Evolutionary conservation across 2,329 filamentous ascomycete genomes (phyloP).

Genomic region (Ceratocystis harringtonii): DNA sequence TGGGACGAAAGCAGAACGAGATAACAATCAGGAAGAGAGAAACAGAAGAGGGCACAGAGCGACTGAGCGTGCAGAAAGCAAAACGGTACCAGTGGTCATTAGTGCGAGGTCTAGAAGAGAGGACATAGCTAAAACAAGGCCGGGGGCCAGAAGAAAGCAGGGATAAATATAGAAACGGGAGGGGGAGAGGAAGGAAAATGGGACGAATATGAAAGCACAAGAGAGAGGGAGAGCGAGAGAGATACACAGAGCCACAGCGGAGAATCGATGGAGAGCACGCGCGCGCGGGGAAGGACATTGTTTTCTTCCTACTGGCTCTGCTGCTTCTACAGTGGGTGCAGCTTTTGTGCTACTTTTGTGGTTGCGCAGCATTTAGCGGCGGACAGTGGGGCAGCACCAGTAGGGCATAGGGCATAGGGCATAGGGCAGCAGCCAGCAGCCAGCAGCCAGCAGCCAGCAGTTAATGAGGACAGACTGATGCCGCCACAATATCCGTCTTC

Average conservation of each 20-base stretch:
- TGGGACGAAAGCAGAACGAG: background rate
- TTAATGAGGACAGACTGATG: no score
- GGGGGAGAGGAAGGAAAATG: background rate
- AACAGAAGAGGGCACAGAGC: background rate
- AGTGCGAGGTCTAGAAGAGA: background rate
- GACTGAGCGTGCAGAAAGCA: slow-evolving; percentile 9
- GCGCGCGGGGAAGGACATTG: no score
- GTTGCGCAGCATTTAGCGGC: no score
- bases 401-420: no score
- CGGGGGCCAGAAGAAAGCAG: background rate
- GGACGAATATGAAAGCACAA: background rate
- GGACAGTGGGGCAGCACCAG: no score
- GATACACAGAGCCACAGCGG: background rate
- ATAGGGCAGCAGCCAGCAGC: no score
- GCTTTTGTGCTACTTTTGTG: no score
- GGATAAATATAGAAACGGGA: background rate
- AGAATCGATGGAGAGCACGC: background rate
- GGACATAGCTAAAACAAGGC: slow-evolving; percentile 5
- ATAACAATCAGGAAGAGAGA: background rate
- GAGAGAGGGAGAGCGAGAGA: background rate
- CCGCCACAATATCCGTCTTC: no score
- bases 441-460: no score
- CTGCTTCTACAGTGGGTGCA: no score
- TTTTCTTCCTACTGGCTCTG: no score
- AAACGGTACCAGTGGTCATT: background rate